phyloP scores from a whole-genome alignment of 208 protist species.

The Trypanosoma rangeli region DNA sequence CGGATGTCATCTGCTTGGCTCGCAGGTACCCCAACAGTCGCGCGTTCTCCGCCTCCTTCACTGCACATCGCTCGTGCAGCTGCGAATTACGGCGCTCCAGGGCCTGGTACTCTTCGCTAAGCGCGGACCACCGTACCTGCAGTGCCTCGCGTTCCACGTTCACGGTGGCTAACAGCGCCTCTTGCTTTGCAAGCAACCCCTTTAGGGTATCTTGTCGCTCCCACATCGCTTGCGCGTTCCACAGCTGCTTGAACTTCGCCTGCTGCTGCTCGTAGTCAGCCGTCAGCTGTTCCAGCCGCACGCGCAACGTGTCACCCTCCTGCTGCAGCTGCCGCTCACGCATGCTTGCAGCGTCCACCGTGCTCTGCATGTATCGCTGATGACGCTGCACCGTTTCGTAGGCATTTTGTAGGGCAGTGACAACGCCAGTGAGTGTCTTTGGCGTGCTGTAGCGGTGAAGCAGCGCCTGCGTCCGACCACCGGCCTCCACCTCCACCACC shows the following conservation, averaged over 20 bases:
- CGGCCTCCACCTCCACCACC: not conserved
- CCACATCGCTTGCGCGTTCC: conserved; percentile 25
- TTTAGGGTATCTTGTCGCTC: conserved; percentile 43
- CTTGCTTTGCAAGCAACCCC: conserved; percentile 53
- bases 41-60: conserved; percentile 71
- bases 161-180: conserved; percentile 46
- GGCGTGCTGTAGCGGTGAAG: conserved; percentile 5
- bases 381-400: conserved; percentile 17
- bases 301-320: conserved; percentile 5
- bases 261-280: conserved; percentile 35
- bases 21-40: conserved; percentile 45
- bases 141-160: conserved; percentile 61
- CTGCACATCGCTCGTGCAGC: conserved; percentile 73
- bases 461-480: not conserved
- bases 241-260: conserved; percentile 36
- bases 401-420: conserved; percentile 10
- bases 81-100: conserved; percentile 69
- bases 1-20: conserved; percentile 4
- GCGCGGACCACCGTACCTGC: conserved; percentile 43
- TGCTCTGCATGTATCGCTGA: conserved; percentile 1
- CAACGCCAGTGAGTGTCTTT: conserved; percentile 22
- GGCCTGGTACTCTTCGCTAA: conserved; percentile 64
- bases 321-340: conserved; percentile 14
- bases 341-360: not conserved
- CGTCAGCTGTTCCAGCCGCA: conserved; percentile 5